A percentile compares a stretch with the other conserved stretches of the same genome.
Conservation (phyloP, 805 yeast genomes). For the Yarrowia porcina region DNA sequence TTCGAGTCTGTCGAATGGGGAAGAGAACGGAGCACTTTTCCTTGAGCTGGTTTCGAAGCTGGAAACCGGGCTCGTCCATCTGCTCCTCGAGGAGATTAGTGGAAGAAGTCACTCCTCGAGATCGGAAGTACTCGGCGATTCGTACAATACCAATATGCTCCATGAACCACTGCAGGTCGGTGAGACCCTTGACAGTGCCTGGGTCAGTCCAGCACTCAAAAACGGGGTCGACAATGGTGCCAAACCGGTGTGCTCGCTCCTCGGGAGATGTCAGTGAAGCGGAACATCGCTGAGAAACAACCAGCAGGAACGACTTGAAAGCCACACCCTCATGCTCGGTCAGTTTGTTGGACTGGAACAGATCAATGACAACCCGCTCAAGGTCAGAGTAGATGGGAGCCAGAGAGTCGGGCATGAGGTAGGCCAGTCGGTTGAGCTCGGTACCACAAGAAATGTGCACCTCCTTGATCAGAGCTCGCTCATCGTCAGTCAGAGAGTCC, state of each 20-base stretch:
- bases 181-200: constrained; percentile 80
- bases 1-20: constrained; percentile 93
- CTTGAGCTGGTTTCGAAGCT: constrained; percentile 70
- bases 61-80: constrained; percentile 87
- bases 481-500: constrained; percentile 58
- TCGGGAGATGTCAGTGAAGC: constrained; percentile 40
- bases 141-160: constrained; percentile 92
- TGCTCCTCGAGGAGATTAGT: constrained; percentile 72
- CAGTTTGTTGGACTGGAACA: constrained; percentile 65
- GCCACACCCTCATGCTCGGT: constrained; percentile 91
- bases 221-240: constrained; percentile 90
- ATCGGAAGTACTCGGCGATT: constrained; percentile 85
- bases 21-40: constrained; percentile 92
- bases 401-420: constrained; percentile 88
- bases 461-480: constrained; percentile 77
- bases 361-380: constrained; percentile 72
- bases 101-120: constrained; percentile 71
- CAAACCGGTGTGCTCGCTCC: constrained; percentile 72
- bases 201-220: constrained; percentile 90
- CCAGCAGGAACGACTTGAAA: constrained; percentile 84
- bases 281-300: constrained; percentile 77
- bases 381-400: constrained; percentile 76
- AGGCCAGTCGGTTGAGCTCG: constrained; percentile 88
- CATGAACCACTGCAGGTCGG: constrained; percentile 96
- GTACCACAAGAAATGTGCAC: constrained; percentile 90